Base-by-base conservation (phyloP, 2,329 filamentous ascomycete species). In the Cyphellophora europaea region DNA sequence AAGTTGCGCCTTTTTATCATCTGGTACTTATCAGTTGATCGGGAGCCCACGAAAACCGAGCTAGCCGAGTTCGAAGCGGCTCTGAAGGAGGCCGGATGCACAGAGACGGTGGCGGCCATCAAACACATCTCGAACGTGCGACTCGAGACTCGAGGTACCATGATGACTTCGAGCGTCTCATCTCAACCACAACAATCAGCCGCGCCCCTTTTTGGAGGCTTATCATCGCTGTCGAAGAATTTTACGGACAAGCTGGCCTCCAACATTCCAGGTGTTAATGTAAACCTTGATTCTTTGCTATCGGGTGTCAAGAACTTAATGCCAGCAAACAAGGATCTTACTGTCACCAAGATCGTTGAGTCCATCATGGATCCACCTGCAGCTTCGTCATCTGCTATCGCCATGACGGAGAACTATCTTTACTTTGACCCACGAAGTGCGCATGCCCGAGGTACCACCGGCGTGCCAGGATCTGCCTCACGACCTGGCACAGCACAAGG, bases 281-380 rank as follows among this genome's bases (percentile, higher is more conserved):
- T 78, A 35, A 96, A 96, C 56, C 85, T 98, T 52, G 91, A 96
- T 58, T 89, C 82, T 18, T 74, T 98, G 28, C 88, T 96, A 43
- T 89, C 86, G 5, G 89, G 89, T 28, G 89, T 98, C 53, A 98
- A 96, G 64, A 96, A 94, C 61, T 93, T 98, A 62, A 66, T 98
- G n/a, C 91, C 93, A 0, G 85, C 78, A 11, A 93, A 98, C 63
- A 86, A 88, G 50, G 93, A 98, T 54, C 73, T 96, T 6, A 96
- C 91, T 0, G 75, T 98, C 35, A 98, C 93, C 37, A 96, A 96
- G 62, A 95, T 98, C 54, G 89, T 91, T 27, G 91, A 98, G 59
- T 93, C 86, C 2, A 80, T 98, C 52, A 98, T 98, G 89, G 91
- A 98, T 53, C 91, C 91, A 0, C 74, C 85, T 30, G 77, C 86